Evolutionary conservation across 1,284 basidiomycete genomes (phyloP).

Genomic region (Moesziomyces globuligerus): DNA sequence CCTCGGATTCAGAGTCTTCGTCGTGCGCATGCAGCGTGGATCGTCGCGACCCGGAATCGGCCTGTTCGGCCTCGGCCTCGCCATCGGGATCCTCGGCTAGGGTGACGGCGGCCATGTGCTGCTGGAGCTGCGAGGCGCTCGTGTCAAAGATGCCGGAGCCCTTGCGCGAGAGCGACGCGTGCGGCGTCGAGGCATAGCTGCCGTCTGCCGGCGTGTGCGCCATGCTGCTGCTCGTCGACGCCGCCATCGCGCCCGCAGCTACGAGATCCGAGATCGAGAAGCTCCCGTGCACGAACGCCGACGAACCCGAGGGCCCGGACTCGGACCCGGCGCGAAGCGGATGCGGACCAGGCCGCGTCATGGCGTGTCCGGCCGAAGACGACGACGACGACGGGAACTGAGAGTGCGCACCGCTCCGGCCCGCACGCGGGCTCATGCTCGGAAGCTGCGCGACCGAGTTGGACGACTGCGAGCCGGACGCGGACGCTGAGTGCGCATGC

Average conservation of each 20-base stretch:
- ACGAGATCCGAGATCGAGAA: conserved; percentile 65
- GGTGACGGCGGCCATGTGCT: conserved; percentile 13
- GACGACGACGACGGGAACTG: conserved; percentile 31
- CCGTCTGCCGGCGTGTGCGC: conserved; percentile 32
- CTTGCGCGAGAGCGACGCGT: conserved; percentile 35
- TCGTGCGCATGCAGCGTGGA: background rate
- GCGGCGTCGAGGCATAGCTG: conserved; percentile 34
- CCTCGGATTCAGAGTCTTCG: background rate
- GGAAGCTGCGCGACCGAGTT: conserved; percentile 11
- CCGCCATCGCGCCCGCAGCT: conserved; percentile 50
- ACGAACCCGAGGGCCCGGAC: conserved; percentile 5
- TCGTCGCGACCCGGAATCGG: background rate
- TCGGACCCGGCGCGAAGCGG: conserved; percentile 22
- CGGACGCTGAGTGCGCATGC: conserved; percentile 4
- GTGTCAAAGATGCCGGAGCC: conserved; percentile 37
- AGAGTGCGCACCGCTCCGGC: conserved; percentile 8
- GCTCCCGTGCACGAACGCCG: conserved; percentile 37
- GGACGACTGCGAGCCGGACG: conserved; percentile 28
- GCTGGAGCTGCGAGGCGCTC: conserved; percentile 16
- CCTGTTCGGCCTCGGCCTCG: conserved; percentile 41
- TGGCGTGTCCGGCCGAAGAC: background rate
- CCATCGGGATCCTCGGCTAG: conserved; percentile 34
- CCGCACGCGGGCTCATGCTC: background rate
- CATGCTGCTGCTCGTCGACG: conserved; percentile 16
- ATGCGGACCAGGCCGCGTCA: conserved; percentile 27